A percentile compares a stretch with the other conserved stretches of the same genome.
phyloP scores from a whole-genome alignment of 805 yeast species.

The Blastobotrys muscicola region DNA sequence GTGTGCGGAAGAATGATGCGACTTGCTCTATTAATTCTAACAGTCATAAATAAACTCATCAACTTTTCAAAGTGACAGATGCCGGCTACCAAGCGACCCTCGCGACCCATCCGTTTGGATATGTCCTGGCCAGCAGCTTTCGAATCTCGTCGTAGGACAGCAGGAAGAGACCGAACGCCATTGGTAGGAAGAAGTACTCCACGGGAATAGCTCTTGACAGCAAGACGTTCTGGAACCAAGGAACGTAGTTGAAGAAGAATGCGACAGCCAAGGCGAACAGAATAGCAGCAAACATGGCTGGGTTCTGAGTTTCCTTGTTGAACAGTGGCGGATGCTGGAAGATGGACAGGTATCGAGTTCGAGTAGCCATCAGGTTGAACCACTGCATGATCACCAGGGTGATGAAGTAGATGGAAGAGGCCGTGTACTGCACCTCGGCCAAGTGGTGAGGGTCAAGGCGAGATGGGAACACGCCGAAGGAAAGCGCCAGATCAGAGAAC shows the following conservation, averaged over 20 bases:
- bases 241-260: conserved; percentile 34
- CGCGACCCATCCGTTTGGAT: conserved; percentile 32
- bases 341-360: conserved; percentile 35
- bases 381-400: conserved; percentile 39
- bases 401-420: conserved; percentile 37
- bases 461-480: conserved; percentile 29
- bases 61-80: too few species aligned
- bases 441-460: conserved; percentile 19
- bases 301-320: conserved; percentile 21
- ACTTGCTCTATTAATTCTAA: too few species aligned
- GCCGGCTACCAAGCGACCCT: conserved; percentile 31
- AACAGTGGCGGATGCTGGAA: conserved; percentile 33
- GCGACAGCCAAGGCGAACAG: conserved; percentile 31
- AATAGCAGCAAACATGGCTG: conserved; percentile 24
- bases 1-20: too few species aligned
- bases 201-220: conserved; percentile 33
- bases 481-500: conserved; percentile 29
- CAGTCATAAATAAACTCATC: too few species aligned
- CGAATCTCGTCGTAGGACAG: conserved; percentile 35
- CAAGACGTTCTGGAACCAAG: conserved; percentile 29
- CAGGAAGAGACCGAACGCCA: conserved; percentile 34
- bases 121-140: conserved; percentile 29
- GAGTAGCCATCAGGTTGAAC: conserved; percentile 34
- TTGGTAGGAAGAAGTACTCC: conserved; percentile 36
- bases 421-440: conserved; percentile 20